phyloP scores from a whole-genome alignment of 345 rosid genomes.

The Anacardium occidentale region DNA sequence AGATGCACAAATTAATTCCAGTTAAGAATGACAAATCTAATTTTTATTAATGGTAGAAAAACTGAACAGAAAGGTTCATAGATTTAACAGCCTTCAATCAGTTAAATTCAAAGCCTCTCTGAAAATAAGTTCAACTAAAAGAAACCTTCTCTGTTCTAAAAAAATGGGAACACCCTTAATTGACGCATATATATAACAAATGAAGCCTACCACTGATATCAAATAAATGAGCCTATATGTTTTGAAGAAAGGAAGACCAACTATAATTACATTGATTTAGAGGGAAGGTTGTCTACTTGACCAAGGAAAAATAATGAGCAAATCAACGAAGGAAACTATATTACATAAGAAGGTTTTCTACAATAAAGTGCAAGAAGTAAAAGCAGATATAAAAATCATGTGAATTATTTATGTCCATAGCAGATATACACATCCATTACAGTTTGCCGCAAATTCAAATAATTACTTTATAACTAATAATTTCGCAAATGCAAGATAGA shows the following conservation, averaged over 20 bases:
- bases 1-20: conserved; percentile 9
- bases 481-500: background rate
- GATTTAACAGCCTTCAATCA: background rate
- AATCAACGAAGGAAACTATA: background rate
- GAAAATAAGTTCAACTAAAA: too few relatives aligned
- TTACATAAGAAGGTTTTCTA: background rate
- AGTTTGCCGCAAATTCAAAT: background rate
- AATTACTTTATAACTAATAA: background rate
- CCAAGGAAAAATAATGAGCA: background rate
- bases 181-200: background rate
- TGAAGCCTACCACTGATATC: background rate
- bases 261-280: background rate
- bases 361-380: background rate
- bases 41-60: background rate
- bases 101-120: background rate
- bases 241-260: background rate
- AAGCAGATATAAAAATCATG: background rate
- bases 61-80: background rate
- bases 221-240: background rate
- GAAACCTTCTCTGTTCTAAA: background rate
- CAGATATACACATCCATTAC: background rate
- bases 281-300: background rate
- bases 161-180: background rate
- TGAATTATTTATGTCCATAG: background rate
- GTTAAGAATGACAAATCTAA: conserved; percentile 1